Base-by-base conservation (phyloP, 2,329 filamentous ascomycete genomes). In the Fusarium xylarioides region DNA sequence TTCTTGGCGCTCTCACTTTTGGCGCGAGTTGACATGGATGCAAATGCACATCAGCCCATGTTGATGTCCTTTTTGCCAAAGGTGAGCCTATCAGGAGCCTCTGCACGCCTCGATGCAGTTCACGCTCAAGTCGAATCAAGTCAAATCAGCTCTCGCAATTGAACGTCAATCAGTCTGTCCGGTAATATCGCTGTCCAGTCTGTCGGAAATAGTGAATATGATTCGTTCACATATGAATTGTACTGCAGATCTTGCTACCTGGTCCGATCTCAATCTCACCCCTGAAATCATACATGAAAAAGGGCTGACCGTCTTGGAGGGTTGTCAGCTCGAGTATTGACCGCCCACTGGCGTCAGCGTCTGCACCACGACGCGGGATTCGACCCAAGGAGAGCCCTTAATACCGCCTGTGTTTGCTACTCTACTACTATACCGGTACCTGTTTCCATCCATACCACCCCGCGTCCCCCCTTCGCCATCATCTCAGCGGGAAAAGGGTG, bases 21-120 rank as follows among this genome's bases (percentile, higher is more conserved):
- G 57, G 64, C 23, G 53, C 50, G 32, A 42, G 28, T 40, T 52
- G 54, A 47, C 63, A 66, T 66, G 63, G 61, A 44, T 66, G 34
- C 49, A 62, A 42, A 68, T 68, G 69, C 55, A 63, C 58, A 64
- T 68, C 68, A 72, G 69, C 68, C 56, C 68, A 55, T 59, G 30
- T 63, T 57, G n/a, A 43, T 37, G 47, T 35, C 54, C 32, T 65
- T 42, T 54, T 30, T 65, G 35, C 28, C 18, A 40, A 66, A 52
- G 49, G 63, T 49, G 46, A 61, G 56, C 47, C 49, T 63, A 63
- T 67, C 40, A 62, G 40, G 57, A 54, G 57, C 38, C 56, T 49
- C 61, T 42, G 52, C 66, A 73, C 66, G 42, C 70, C 69, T 70
- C 40, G 18, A 34, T 43, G n/a, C 30, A 46, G 28, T 47, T 37